These are phyloP conservation scores for Prunus mira DNA, from an alignment of 306 rosid species.

Conservation along the genomic window DNA sequence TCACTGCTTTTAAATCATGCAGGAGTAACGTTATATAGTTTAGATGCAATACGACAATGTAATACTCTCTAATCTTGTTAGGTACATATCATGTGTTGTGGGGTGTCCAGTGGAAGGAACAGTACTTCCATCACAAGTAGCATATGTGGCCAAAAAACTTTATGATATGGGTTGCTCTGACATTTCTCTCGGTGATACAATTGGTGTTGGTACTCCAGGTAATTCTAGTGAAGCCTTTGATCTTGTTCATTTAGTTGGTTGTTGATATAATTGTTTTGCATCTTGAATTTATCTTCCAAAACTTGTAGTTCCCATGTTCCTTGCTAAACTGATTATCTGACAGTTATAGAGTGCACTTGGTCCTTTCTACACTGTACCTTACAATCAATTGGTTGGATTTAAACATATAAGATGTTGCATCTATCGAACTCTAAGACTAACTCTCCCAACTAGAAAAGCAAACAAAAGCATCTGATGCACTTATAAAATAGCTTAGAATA, in stretches of 20 bases:
- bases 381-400: not conserved
- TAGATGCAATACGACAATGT: slow-evolving; percentile 10
- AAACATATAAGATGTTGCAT: not conserved
- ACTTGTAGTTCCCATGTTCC: not conserved
- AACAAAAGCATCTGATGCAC: not conserved
- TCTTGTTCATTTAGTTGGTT: not conserved
- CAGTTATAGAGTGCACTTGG: not conserved
- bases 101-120: slow-evolving; percentile 90
- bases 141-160: slow-evolving; percentile 80
- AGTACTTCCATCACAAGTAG: slow-evolving; percentile 72
- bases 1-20: not conserved
- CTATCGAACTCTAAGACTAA: not conserved
- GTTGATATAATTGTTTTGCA: not conserved
- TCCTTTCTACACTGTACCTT: not conserved
- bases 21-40: not conserved
- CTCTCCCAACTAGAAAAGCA: not conserved
- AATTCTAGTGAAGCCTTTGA: slow-evolving; percentile 25
- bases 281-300: slow-evolving; percentile 4
- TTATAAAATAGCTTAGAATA: not conserved
- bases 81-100: slow-evolving; percentile 90
- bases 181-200: slow-evolving; percentile 94
- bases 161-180: slow-evolving; percentile 81
- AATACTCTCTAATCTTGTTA: slow-evolving; percentile 26
- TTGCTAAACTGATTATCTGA: not conserved
- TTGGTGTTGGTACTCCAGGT: slow-evolving; percentile 98